Base-by-base conservation (phyloP, 257 asterid species). In the Ilex asprella region DNA sequence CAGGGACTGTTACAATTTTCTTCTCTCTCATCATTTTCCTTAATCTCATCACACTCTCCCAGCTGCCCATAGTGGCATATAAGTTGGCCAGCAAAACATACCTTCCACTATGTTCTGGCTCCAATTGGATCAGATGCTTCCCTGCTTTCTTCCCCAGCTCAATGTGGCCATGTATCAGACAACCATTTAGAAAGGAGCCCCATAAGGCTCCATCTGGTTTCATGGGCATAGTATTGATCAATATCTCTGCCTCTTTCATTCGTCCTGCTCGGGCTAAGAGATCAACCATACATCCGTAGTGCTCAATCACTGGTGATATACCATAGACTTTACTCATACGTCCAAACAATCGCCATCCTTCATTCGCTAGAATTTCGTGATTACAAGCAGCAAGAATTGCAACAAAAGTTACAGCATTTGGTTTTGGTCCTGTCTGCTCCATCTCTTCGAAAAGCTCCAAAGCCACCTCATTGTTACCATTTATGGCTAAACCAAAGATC, bases 81-180 rank as follows among this genome's bases (percentile, higher is more conserved):
- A 53, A 8, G 11, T 53, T 53, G 10, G 57, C 27, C 6, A 53
- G 57, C 27, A 53, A 27, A 53, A 53, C 57, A 53, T 53, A 53
- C 30, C 30, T 15, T 3, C 57, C 57, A 21, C 57, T 53, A n/a
- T 53, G 57, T 53, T 21, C n/a, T 5, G 57, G 57, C 30, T 53
- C 57, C 11, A 53, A 53, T 53, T 53, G 27, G 30, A 53, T 53
- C 57, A 53, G 11, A 15, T 14, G 27, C 30, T 53, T 16, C 30
- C 57, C 57, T 53, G 57, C 57, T 53, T 14, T 53, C 57, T 6
- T 27, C 57, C 57, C 57, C 57, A 53, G 11, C 57, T 53, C 57
- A 53, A 53, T 21, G 57, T 53, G 11, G 3, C 57, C 57, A 53
- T 53, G 27, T 53, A 53, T 53, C 30, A 53, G 15, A 21, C 57